These are phyloP conservation scores for Copromyces sp. DNA, from an alignment of 495 filamentous ascomycete genomes.

Conservation along the genomic window DNA sequence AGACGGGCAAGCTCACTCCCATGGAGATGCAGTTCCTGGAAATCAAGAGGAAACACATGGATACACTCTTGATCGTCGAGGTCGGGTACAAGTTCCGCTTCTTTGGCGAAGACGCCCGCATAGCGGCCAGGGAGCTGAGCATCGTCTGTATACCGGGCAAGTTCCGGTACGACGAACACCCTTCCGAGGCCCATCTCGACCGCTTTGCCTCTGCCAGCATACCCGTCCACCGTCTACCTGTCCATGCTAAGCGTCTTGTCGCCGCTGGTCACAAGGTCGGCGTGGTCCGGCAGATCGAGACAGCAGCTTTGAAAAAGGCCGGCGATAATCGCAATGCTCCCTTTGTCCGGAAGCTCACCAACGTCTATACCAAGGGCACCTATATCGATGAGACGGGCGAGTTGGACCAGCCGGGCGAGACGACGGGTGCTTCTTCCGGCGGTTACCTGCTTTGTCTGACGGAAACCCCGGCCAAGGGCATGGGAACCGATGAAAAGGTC, in stretches of 20 bases:
- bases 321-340: slow-evolving; percentile 92
- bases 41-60: slow-evolving; percentile 85
- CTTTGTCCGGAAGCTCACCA: slow-evolving; percentile 87
- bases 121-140: slow-evolving; percentile 80
- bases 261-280: slow-evolving; percentile 92
- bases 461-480: slow-evolving; percentile 75
- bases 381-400: slow-evolving; percentile 94
- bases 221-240: slow-evolving; percentile 81
- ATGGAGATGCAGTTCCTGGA: slow-evolving; percentile 90
- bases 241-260: slow-evolving; percentile 91
- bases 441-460: slow-evolving; percentile 92
- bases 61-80: slow-evolving; percentile 80
- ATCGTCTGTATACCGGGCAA: slow-evolving; percentile 98
- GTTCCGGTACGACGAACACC: slow-evolving; percentile 87
- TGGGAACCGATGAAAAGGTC: slow-evolving; percentile 85
- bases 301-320: slow-evolving; percentile 91
- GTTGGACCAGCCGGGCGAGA: slow-evolving; percentile 44
- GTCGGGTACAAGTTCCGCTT: slow-evolving; percentile 98
- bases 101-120: slow-evolving; percentile 92
- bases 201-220: slow-evolving; percentile 95
- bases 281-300: slow-evolving; percentile 93
- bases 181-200: slow-evolving; percentile 86
- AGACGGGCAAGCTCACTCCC: slow-evolving; percentile 82
- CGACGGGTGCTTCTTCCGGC: slow-evolving; percentile 56
- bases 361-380: slow-evolving; percentile 95